A percentile compares a stretch with the other conserved stretches of the same genome.
phyloP scores from a whole-genome alignment of 2,329 filamentous ascomycete species.

The Fusarium odoratissimum region DNA sequence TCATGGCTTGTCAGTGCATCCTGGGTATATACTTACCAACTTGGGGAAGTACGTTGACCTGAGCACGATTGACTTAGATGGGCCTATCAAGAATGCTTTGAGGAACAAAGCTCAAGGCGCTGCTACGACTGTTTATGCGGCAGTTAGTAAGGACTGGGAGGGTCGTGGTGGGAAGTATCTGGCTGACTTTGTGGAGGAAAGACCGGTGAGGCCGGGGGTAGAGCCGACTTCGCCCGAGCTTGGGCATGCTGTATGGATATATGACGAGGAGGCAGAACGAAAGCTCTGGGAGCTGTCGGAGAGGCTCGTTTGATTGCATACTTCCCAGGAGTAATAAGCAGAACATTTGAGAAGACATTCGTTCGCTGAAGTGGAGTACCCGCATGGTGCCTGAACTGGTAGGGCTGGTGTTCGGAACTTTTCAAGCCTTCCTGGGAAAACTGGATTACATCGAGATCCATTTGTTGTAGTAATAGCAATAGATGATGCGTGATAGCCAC shows the following conservation, averaged over 20 bases:
- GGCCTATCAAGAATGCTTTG: neutral
- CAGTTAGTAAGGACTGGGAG: conserved; percentile 3
- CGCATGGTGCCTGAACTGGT: no score
- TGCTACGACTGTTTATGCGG: conserved; percentile 9
- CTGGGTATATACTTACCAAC: conserved; percentile 13
- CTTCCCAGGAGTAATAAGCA: neutral
- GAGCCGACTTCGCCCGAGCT: neutral
- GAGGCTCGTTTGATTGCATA: neutral
- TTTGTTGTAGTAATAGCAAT: neutral
- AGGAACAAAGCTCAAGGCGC: conserved; percentile 5
- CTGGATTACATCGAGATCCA: rapidly evolving
- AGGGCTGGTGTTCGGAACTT: rapidly evolving
- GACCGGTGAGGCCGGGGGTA: rapidly evolving
- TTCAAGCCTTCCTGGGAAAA: rapidly evolving
- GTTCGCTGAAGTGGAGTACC: no score
- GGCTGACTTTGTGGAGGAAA: neutral
- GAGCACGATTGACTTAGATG: rapidly evolving
- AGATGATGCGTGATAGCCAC: rapidly evolving
- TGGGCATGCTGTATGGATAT: conserved; percentile 11
- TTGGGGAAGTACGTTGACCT: neutral
- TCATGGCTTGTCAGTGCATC: conserved; percentile 30
- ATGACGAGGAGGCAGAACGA: neutral
- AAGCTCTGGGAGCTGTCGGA: conserved; percentile 4
- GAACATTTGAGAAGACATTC: rapidly evolving
- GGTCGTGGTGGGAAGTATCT: conserved; percentile 14